phyloP scores from a whole-genome alignment of 2,329 filamentous ascomycete genomes.

The Claviceps sp. region DNA sequence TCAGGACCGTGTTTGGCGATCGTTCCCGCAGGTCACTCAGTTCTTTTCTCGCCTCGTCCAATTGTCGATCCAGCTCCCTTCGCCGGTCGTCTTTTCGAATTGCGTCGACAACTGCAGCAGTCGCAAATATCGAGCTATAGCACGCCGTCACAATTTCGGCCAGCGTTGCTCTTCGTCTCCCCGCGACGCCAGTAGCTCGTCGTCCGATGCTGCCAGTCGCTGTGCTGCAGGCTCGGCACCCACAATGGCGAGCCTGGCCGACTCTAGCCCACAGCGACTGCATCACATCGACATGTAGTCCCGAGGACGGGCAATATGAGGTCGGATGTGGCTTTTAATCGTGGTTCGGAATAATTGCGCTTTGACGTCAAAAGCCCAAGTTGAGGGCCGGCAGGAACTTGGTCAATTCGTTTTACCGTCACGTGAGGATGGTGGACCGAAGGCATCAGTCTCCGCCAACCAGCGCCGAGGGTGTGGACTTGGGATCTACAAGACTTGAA shows the following conservation, averaged over 20 bases:
- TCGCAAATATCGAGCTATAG: constrained; percentile 55
- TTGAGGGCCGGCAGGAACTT: neutral
- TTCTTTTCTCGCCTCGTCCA: constrained; percentile 40
- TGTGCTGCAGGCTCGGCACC: constrained; percentile 47
- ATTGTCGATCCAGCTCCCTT: constrained; percentile 46
- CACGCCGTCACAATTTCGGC: constrained; percentile 49
- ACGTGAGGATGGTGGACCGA: neutral
- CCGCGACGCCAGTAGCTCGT: constrained; percentile 34
- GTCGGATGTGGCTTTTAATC: neutral
- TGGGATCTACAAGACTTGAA: neutral
- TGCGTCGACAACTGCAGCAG: constrained; percentile 50
- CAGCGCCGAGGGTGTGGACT: neutral
- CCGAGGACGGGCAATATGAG: neutral
- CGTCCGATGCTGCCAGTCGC: constrained; percentile 33
- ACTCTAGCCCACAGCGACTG: constrained; percentile 55
- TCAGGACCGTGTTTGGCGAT: constrained; percentile 9
- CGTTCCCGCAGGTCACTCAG: constrained; percentile 26
- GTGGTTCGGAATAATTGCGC: neutral
- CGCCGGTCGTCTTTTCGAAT: constrained; percentile 42
- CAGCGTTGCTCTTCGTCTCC: constrained; percentile 35
- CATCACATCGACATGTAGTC: constrained; percentile 34
- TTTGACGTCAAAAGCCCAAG: neutral
- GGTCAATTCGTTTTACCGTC: neutral
- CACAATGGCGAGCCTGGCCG: constrained; percentile 48
- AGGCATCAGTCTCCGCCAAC: neutral